Evolutionary conservation across 1,139 yeast genomes (phyloP).

Genomic region (Debaryomycetaceae sp.): DNA sequence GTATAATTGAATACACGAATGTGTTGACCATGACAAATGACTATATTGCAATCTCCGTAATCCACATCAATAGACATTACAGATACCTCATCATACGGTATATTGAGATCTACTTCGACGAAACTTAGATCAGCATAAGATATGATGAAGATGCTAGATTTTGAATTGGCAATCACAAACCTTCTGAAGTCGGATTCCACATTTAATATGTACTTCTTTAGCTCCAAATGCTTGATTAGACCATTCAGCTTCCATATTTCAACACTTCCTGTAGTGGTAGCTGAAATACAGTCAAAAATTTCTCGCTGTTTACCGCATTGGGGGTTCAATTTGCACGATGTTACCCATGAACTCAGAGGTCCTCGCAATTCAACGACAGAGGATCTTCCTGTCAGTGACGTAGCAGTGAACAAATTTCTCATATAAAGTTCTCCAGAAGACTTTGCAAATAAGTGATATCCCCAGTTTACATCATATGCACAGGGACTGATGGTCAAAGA

Average conservation of each 20-base stretch:
- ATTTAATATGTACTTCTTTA: slow-evolving; percentile 20
- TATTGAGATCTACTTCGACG: neutral
- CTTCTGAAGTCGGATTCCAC: slow-evolving; percentile 31
- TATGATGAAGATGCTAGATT: neutral
- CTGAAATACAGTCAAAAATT: slow-evolving; percentile 26
- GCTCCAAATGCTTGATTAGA: slow-evolving; percentile 10
- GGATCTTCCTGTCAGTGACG: slow-evolving; percentile 23
- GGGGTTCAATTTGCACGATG: slow-evolving; percentile 21
- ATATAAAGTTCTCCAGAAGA: slow-evolving; percentile 27
- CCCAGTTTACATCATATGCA: slow-evolving; percentile 31
- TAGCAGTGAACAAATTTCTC: slow-evolving; percentile 33
- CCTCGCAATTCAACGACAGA: slow-evolving; percentile 18
- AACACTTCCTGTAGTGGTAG: slow-evolving; percentile 23
- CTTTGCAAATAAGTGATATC: slow-evolving; percentile 29
- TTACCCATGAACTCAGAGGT: slow-evolving; percentile 10
- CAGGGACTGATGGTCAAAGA: slow-evolving; percentile 17
- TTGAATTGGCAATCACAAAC: slow-evolving; percentile 22
- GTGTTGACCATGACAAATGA: slow-evolving; percentile 23
- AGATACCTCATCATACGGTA: neutral
- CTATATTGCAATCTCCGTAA: slow-evolving; percentile 46
- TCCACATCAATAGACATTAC: slow-evolving; percentile 40
- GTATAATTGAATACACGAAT: slow-evolving; percentile 27
- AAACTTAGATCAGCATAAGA: neutral
- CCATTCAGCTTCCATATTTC: slow-evolving; percentile 30
- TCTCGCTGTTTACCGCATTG: slow-evolving; percentile 23